Evolutionary conservation across 2,329 filamentous ascomycete species (phyloP).

Genomic region (Cladosporium colombiae): DNA sequence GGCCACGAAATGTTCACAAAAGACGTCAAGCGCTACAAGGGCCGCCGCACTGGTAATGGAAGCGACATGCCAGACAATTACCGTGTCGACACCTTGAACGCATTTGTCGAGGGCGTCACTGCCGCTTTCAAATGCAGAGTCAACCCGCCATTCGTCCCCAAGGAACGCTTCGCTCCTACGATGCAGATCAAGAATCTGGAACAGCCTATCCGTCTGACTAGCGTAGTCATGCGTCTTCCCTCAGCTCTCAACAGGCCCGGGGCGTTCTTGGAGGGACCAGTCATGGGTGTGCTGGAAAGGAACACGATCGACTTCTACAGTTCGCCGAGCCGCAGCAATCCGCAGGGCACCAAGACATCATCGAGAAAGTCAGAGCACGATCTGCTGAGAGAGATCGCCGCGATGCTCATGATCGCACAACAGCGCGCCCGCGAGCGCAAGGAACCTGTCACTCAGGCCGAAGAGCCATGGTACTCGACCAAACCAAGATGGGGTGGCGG

Average conservation of each 20-base stretch:
- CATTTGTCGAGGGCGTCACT: conserved; percentile 58
- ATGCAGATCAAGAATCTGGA: conserved; percentile 48
- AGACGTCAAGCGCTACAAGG: conserved; percentile 50
- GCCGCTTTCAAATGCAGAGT: conserved; percentile 59
- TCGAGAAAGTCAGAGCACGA: conserved; percentile 47
- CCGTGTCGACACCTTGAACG: conserved; percentile 57
- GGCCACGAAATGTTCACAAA: background rate
- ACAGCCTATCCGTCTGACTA: conserved; percentile 58
- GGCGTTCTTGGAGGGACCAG: conserved; percentile 58
- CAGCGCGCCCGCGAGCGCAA: conserved; percentile 60
- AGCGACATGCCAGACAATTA: conserved; percentile 60
- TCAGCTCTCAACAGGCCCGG: conserved; percentile 55
- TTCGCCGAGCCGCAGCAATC: conserved; percentile 28
- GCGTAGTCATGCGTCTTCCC: conserved; percentile 55
- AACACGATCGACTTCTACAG: conserved; percentile 54
- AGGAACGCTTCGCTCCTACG: conserved; percentile 46
- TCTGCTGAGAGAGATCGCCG: conserved; percentile 58
- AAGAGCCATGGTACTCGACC: conserved; percentile 63
- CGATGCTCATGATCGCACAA: conserved; percentile 59
- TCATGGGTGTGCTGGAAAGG: conserved; percentile 58
- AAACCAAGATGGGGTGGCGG: conserved; percentile 59
- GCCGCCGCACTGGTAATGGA: conserved; percentile 59
- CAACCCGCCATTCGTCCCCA: conserved; percentile 35
- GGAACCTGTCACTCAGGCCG: conserved; percentile 51
- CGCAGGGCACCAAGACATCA: conserved; percentile 2